These are phyloP conservation scores for Suhomyces terraborum DNA, from an alignment of 1,139 yeast genomes.

Conservation along the genomic window DNA sequence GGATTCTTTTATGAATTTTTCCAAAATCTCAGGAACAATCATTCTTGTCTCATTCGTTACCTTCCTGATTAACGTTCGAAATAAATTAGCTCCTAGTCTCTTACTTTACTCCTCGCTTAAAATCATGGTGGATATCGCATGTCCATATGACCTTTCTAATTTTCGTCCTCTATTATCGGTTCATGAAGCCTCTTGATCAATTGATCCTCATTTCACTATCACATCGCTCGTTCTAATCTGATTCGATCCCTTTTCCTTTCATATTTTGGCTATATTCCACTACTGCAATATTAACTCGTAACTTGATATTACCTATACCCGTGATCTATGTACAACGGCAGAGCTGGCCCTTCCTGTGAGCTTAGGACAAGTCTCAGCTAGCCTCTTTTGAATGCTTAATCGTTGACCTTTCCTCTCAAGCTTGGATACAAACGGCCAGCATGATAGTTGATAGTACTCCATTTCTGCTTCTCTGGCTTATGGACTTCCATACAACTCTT, in stretches of 20 bases:
- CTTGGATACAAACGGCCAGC: slow-evolving; percentile 79
- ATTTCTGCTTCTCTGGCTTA: slow-evolving; percentile 48
- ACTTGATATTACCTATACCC: slow-evolving; percentile 7
- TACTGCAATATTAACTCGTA: slow-evolving; percentile 2
- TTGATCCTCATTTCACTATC: not conserved
- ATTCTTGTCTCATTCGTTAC: too few species aligned
- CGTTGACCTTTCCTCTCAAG: slow-evolving; percentile 74
- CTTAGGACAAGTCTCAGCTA: slow-evolving; percentile 1
- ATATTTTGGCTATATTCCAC: too few species aligned
- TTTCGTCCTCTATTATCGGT: too few species aligned
- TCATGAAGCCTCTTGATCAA: not conserved
- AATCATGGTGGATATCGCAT: too few species aligned
- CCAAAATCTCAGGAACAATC: too few species aligned
- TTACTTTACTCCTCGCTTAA: too few species aligned
- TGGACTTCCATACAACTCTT: slow-evolving; percentile 50
- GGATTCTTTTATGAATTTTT: too few species aligned
- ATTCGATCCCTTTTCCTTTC: too few species aligned
- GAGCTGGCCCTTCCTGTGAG: slow-evolving; percentile 3
- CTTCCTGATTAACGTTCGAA: too few species aligned
- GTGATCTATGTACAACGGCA: slow-evolving; percentile 4
- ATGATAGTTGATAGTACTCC: slow-evolving; percentile 71
- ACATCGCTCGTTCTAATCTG: too few species aligned
- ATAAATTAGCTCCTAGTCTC: too few species aligned
- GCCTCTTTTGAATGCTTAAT: slow-evolving; percentile 35
- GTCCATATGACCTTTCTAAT: too few species aligned